These are phyloP conservation scores for Xanthoconium purpureum DNA, from an alignment of 768 basidiomycete genomes.

Conservation along the genomic window DNA sequence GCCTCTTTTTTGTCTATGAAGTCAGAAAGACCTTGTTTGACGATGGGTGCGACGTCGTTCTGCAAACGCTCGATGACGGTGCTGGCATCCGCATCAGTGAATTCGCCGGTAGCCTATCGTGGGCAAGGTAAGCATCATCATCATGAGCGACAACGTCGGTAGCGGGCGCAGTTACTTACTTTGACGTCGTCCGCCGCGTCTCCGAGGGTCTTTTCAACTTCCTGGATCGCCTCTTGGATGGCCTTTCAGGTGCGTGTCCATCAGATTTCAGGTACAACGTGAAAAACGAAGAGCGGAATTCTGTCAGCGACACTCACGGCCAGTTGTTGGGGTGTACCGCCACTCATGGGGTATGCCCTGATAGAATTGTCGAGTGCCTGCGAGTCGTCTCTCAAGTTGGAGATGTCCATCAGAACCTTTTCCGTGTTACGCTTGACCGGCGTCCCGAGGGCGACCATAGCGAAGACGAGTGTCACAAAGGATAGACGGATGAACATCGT, in stretches of 20 bases:
- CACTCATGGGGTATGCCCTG: background rate
- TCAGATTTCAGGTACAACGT: background rate
- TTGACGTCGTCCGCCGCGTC: background rate
- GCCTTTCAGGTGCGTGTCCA: background rate
- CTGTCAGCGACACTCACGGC: background rate
- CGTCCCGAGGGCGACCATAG: slow-evolving; percentile 7
- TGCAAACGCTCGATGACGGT: rapidly evolving
- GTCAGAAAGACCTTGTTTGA: background rate
- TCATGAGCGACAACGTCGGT: background rate
- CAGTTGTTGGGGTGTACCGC: rapidly evolving
- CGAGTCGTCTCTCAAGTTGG: no score
- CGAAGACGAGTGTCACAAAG: slow-evolving; percentile 10
- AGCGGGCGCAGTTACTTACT: background rate
- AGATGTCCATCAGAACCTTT: slow-evolving; percentile 1
- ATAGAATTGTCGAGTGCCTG: background rate
- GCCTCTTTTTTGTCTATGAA: background rate
- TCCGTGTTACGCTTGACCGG: slow-evolving; percentile 5
- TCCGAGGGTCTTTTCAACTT: rapidly evolving
- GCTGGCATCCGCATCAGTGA: background rate
- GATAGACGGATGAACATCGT: slow-evolving; percentile 13
- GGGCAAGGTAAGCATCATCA: no score
- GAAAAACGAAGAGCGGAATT: background rate
- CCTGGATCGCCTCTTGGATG: rapidly evolving
- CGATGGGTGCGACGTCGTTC: rapidly evolving
- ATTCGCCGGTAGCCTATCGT: background rate